These are phyloP conservation scores for Pythium biforme DNA, from an alignment of 352 stramenopile species.

Conservation along the genomic window DNA sequence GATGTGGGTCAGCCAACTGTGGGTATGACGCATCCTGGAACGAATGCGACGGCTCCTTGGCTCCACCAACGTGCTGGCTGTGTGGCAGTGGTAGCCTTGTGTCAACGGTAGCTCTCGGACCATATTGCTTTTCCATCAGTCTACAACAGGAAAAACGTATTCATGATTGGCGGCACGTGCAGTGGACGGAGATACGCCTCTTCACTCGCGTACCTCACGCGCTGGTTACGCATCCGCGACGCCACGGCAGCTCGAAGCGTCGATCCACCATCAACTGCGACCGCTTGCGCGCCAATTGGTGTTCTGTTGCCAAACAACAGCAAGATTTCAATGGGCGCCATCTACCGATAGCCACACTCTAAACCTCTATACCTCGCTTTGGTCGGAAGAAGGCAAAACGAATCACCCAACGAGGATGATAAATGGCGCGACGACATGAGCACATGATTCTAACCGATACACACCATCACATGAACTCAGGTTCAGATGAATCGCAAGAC, in stretches of 20 bases:
- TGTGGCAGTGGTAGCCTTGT: slow-evolving; percentile 24
- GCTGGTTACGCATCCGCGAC: slow-evolving; percentile 82
- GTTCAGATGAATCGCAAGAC: not conserved
- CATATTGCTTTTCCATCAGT: slow-evolving; percentile 82
- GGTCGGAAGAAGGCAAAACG: slow-evolving; percentile 76
- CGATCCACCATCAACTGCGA: slow-evolving; percentile 69
- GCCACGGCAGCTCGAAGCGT: slow-evolving; percentile 76
- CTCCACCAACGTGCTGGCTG: not conserved
- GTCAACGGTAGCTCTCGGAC: slow-evolving; percentile 39
- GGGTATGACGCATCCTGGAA: slow-evolving; percentile 7
- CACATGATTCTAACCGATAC: slow-evolving; percentile 38
- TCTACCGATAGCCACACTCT: not conserved
- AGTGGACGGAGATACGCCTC: not conserved
- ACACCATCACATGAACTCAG: not conserved
- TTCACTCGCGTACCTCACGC: slow-evolving; percentile 45
- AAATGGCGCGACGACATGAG: slow-evolving; percentile 77
- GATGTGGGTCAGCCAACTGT: not conserved
- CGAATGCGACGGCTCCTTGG: slow-evolving; percentile 6
- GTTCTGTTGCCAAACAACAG: slow-evolving; percentile 26
- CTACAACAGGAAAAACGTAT: slow-evolving; percentile 29
- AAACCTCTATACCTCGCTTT: slow-evolving; percentile 53
- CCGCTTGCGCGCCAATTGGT: slow-evolving; percentile 53
- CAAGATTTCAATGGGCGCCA: no score
- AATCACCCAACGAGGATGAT: slow-evolving; percentile 81
- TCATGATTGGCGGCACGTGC: no score